Evolutionary conservation across 1,284 basidiomycete genomes (phyloP).

Genomic region (Inonotus obliquus): DNA sequence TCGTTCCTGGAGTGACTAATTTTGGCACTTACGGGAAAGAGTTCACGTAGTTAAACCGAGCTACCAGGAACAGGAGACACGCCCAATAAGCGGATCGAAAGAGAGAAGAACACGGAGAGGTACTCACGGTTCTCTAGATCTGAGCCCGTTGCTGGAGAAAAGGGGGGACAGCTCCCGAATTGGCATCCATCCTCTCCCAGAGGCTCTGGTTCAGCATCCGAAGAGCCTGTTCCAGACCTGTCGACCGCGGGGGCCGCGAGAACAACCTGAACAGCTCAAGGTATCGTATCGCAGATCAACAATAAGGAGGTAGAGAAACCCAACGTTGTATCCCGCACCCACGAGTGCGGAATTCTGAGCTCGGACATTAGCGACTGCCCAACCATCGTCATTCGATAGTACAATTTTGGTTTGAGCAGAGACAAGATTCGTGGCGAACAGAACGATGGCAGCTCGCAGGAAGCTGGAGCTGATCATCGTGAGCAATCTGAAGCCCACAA

Average conservation of each 20-base stretch:
- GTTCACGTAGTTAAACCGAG: slow-evolving; percentile 19
- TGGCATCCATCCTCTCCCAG: slow-evolving; percentile 34
- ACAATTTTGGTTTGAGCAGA: slow-evolving; percentile 22
- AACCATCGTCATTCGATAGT: slow-evolving; percentile 48
- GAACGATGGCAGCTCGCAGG: background rate
- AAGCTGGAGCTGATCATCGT: background rate
- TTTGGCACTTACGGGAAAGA: slow-evolving; percentile 16
- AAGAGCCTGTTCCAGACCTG: slow-evolving; percentile 39
- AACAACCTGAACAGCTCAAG: slow-evolving; percentile 28
- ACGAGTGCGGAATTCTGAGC: slow-evolving; percentile 39
- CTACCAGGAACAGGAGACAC: slow-evolving; percentile 3
- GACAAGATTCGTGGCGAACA: background rate
- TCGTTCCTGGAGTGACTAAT: background rate
- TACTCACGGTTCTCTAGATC: slow-evolving; percentile 40
- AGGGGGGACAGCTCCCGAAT: slow-evolving; percentile 37
- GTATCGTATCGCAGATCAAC: background rate
- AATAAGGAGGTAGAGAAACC: slow-evolving; percentile 6
- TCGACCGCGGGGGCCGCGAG: slow-evolving; percentile 40
- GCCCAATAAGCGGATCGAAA: background rate
- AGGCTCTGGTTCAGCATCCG: slow-evolving; percentile 27
- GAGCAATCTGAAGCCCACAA: too few relatives aligned
- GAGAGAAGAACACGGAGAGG: background rate
- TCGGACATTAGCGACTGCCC: slow-evolving; percentile 47
- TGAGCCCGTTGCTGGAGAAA: slow-evolving; percentile 40
- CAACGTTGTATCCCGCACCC: slow-evolving; percentile 39